Evolutionary conservation across 306 rosid genomes (phyloP), one percentile per base, ranked within the genome.

Genomic region (Sophora flavescens): DNA sequence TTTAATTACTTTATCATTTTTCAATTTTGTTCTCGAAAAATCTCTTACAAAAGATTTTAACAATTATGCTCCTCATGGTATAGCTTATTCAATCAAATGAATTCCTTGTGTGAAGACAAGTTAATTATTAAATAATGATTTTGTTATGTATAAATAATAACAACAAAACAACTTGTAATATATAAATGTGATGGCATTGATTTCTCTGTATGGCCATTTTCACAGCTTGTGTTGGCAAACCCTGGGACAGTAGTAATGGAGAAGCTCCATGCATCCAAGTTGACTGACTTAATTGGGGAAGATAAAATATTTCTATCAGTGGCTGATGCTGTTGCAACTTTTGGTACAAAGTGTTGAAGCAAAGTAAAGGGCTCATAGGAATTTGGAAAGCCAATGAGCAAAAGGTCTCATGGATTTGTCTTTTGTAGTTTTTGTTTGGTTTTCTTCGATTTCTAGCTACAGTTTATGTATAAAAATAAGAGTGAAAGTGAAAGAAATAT

Each of bases 221-320:
- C 3, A 28, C 90, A 84, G 91, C 92, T 95, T 65, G 75, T 81
- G 8, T 51, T 95, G 70, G 97, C 96, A 65, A 95, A 95, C 66
- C 97, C 96, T 6, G 96, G 95, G 7, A 84, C 91, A 30, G 56
- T 82, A 17, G 96, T 95, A n/a, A 88, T 76, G n/a, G 97, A 86
- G 84, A 90, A 90, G 83, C 85, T 95, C 42, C 51, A 88, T 7
- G 88, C 88, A 32, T 87, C 97, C 4, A n/a, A 84, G 10, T 89
- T 90, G 13, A 61, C 84, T 2, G 63, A 75, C 0, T 1, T 86
- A 8, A 83, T 92, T 6, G 98, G 98, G 2, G 86, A 85, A 66
- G 78, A 83, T 45, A 90, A 83, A 74, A 88, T 95, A 63, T 92
- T 92, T 66, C 83, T 84, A 0, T 81, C 93, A 53, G 98, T 90